phyloP scores from a whole-genome alignment of 2,329 filamentous ascomycete species.

The Arthrobotrys conoides region DNA sequence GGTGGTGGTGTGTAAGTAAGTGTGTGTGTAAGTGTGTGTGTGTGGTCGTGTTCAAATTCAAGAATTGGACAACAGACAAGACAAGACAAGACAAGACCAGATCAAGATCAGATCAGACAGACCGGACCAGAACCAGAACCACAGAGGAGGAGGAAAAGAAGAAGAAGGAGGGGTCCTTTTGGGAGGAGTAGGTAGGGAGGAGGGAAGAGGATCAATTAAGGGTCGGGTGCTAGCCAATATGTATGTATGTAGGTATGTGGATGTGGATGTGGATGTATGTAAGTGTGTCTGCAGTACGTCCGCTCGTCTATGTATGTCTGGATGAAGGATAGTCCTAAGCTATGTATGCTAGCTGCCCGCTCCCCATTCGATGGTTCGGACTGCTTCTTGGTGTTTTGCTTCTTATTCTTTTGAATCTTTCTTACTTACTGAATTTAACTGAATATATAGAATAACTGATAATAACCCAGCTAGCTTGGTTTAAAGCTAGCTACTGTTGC shows the following conservation, averaged over 20 bases:
- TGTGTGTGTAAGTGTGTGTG: not conserved
- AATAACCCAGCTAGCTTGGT: slow-evolving; percentile 23
- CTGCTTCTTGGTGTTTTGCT: slow-evolving; percentile 50
- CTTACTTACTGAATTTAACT: slow-evolving; percentile 25
- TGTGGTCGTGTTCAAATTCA: slow-evolving; percentile 42
- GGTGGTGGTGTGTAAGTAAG: not conserved
- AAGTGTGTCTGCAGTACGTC: slow-evolving; percentile 55
- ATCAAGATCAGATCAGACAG: not conserved
- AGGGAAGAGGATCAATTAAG: slow-evolving; percentile 57
- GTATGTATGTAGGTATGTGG: slow-evolving; percentile 34
- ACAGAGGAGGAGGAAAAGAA: slow-evolving; percentile 27
- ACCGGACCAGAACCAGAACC: slow-evolving; percentile 8
- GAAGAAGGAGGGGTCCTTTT: slow-evolving; percentile 42
- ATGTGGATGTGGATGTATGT: not conserved
- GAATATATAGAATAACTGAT: too few relatives aligned
- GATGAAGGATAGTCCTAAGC: slow-evolving; percentile 55
- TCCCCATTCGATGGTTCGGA: slow-evolving; percentile 56
- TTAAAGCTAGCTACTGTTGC: too few relatives aligned
- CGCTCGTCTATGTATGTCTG: slow-evolving; percentile 61
- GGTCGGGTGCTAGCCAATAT: slow-evolving; percentile 61
- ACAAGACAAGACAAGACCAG: not conserved
- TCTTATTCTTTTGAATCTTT: slow-evolving; percentile 13
- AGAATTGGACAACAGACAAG: not conserved
- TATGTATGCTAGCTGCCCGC: slow-evolving; percentile 35
- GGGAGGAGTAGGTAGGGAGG: slow-evolving; percentile 34